Conservation (phyloP, 768 basidiomycete species). For the Boletellus sp. region DNA sequence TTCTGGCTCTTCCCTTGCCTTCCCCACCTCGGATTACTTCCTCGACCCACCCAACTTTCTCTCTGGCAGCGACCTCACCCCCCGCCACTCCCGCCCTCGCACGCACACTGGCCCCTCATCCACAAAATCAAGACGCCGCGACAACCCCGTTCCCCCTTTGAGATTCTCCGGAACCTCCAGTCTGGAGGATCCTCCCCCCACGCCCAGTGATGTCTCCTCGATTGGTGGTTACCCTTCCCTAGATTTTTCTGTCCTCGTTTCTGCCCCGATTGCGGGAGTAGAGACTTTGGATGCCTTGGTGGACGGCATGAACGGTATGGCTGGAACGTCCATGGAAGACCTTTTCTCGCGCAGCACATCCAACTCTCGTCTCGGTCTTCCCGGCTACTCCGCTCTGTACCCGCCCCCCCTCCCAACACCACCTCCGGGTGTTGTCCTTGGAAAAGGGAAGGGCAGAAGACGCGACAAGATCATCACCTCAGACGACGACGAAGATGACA, state of each 20-base stretch:
- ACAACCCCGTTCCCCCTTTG: conserved; percentile 46
- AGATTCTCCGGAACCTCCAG: conserved; percentile 69
- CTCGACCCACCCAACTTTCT: conserved; percentile 26
- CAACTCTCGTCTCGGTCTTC: conserved; percentile 53
- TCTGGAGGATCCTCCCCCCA: conserved; percentile 71
- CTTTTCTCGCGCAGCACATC: conserved; percentile 43
- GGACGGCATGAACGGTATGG: conserved; percentile 90
- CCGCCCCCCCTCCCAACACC: conserved; percentile 82
- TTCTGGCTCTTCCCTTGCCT: conserved; percentile 25
- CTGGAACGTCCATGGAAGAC: conserved; percentile 57
- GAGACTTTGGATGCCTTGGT: conserved; percentile 88
- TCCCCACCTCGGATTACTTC: conserved; percentile 27
- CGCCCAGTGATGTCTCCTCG: conserved; percentile 50
- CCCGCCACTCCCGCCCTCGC: conserved; percentile 44
- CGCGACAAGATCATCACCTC: conserved; percentile 37
- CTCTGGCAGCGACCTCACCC: conserved; percentile 29
- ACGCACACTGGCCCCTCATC: conserved; percentile 59
- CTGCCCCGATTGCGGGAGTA: conserved; percentile 74
- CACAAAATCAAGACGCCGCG: conserved; percentile 39
- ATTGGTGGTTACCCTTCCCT: conserved; percentile 27
- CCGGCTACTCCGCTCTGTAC: conserved; percentile 68
- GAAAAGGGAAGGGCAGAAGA: conserved; percentile 38
- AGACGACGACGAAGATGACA: conserved; percentile 52
- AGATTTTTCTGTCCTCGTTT: conserved; percentile 62
- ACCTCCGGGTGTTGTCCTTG: conserved; percentile 74